phyloP scores from a whole-genome alignment of 208 protist species.

The Angomonas ambiguus region DNA sequence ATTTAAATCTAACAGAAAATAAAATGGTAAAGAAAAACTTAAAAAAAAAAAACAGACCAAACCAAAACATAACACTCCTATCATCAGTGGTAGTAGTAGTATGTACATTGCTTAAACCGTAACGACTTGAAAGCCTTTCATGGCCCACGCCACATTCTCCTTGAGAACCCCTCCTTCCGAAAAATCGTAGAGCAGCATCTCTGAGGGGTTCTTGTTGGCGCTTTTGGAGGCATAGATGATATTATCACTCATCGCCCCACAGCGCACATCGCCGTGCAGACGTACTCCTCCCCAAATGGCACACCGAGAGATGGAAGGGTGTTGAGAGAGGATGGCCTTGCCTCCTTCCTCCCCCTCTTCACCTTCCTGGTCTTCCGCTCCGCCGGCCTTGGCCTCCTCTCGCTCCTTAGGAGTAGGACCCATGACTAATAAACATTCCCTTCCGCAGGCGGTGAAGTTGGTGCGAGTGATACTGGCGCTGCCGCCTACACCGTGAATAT shows the following conservation, averaged over 20 bases:
- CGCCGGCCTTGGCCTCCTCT: constrained; percentile 12
- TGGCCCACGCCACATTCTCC: background rate
- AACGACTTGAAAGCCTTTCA: constrained; percentile 21
- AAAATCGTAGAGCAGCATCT: background rate
- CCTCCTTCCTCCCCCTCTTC: constrained; percentile 40
- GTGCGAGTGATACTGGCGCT: constrained; percentile 34
- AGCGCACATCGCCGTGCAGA: constrained; percentile 59
- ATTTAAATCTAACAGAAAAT: background rate
- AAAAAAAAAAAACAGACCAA: background rate
- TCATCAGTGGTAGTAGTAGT: too few relatives aligned
- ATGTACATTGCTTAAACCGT: constrained; percentile 1
- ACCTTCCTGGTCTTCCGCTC: constrained; percentile 19
- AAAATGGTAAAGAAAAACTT: background rate
- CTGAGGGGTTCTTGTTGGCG: constrained; percentile 5
- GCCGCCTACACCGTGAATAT: constrained; percentile 46
- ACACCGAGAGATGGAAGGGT: constrained; percentile 52
- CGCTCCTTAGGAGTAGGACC: constrained; percentile 36
- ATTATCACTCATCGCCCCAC: constrained; percentile 65
- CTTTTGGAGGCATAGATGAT: constrained; percentile 43
- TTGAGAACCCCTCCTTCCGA: background rate
- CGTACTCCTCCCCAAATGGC: constrained; percentile 56
- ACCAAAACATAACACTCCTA: constrained; percentile 4
- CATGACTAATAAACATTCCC: constrained; percentile 59
- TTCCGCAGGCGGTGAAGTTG: constrained; percentile 39
- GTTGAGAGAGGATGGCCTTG: constrained; percentile 39